phyloP scores from a whole-genome alignment of 495 filamentous ascomycete species.

The Hypoxylon fragiforme region DNA sequence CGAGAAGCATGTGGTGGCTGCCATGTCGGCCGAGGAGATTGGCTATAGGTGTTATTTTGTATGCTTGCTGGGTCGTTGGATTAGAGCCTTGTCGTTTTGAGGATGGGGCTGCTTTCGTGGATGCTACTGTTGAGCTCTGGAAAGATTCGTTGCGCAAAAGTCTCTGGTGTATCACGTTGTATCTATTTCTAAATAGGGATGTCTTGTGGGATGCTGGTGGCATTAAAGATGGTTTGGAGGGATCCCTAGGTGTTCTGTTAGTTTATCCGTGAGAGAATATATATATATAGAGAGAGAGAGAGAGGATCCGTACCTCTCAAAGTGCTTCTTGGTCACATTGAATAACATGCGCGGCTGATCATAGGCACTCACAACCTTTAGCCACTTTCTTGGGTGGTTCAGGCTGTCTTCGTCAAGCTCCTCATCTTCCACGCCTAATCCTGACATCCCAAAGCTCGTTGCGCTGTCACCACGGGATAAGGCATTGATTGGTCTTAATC shows the following conservation, averaged over 20 bases:
- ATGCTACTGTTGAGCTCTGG: slow-evolving; percentile 70
- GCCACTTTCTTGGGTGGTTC: slow-evolving; percentile 71
- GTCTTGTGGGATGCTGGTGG: slow-evolving; percentile 82
- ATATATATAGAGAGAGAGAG: neutral
- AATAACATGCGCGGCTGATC: slow-evolving; percentile 87
- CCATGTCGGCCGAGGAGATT: slow-evolving; percentile 91
- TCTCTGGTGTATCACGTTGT: slow-evolving; percentile 86
- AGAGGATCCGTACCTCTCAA: slow-evolving; percentile 71
- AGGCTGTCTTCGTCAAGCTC: slow-evolving; percentile 59
- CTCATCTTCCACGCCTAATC: slow-evolving; percentile 62
- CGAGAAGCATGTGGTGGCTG: slow-evolving; percentile 82
- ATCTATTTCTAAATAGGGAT: slow-evolving; percentile 81
- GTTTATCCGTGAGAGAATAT: neutral
- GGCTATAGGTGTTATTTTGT: slow-evolving; percentile 89
- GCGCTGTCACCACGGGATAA: slow-evolving; percentile 60
- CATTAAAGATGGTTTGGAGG: slow-evolving; percentile 72
- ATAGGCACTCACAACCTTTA: slow-evolving; percentile 77
- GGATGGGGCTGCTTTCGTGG: slow-evolving; percentile 47
- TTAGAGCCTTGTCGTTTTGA: slow-evolving; percentile 60
- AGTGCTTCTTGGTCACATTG: slow-evolving; percentile 86
- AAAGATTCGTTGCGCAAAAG: slow-evolving; percentile 92
- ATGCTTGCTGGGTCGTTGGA: slow-evolving; percentile 59
- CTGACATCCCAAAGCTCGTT: slow-evolving; percentile 65
- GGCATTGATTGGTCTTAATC: slow-evolving; percentile 43
- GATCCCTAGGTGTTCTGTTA: slow-evolving; percentile 45